Percentiles rank a stretch among this genome's conserved stretches.
Conservation (phyloP, 495 filamentous ascomycete species). For the Bathelium albidoporum region DNA sequence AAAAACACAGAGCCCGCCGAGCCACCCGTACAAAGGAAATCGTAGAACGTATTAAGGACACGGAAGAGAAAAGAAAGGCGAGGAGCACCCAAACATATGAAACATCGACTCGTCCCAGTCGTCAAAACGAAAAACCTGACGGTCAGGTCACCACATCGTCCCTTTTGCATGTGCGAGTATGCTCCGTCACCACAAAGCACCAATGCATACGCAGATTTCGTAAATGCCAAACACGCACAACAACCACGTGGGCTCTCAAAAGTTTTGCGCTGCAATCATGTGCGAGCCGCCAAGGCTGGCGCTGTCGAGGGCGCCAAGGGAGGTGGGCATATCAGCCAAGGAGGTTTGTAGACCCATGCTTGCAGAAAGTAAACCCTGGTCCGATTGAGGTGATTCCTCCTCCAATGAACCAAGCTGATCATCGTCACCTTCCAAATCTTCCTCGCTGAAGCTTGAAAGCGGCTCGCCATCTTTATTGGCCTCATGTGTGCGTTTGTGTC, state of each 20-base stretch:
- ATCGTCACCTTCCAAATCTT: slow-evolving; percentile 58
- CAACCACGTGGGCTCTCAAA: slow-evolving; percentile 11
- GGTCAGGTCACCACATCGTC: not conserved
- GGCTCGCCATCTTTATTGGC: slow-evolving; percentile 57
- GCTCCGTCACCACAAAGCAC: not conserved
- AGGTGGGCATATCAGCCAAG: slow-evolving; percentile 17
- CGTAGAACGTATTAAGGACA: not conserved
- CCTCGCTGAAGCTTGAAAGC: slow-evolving; percentile 50
- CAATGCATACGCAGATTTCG: not conserved
- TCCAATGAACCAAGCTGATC: slow-evolving; percentile 67
- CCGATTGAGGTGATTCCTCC: slow-evolving; percentile 60
- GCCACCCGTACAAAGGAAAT: not conserved
- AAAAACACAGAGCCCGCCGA: not conserved
- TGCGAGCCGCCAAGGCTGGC: slow-evolving; percentile 18
- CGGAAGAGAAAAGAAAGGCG: not conserved
- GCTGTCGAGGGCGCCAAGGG: slow-evolving; percentile 16
- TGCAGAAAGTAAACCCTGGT: slow-evolving; percentile 35
- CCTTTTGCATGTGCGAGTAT: not conserved
- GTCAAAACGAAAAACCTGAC: not conserved
- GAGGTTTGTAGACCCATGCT: slow-evolving; percentile 11
- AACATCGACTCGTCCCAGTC: not conserved
- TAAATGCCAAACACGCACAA: not conserved
- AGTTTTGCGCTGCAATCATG: slow-evolving; percentile 25
- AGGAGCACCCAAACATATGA: not conserved
- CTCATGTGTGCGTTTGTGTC: slow-evolving; percentile 94